Conservation (phyloP, 495 filamentous ascomycete species). For the Tuber brumale region DNA sequence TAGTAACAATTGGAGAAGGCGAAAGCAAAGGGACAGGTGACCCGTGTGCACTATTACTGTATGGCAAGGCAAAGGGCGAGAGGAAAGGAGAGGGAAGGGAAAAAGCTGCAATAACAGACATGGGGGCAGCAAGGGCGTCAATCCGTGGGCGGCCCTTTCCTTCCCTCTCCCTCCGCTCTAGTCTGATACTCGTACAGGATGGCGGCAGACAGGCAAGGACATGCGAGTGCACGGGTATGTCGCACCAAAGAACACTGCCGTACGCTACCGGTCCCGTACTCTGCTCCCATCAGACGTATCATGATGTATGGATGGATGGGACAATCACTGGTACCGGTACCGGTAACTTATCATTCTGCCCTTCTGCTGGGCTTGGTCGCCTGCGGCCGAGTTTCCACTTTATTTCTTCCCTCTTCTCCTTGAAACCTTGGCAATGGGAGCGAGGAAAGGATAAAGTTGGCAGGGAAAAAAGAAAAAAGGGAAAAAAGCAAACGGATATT, state of each 20-base stretch:
- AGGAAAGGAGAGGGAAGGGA: background rate
- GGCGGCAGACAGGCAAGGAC: constrained; percentile 15
- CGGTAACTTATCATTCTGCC: background rate
- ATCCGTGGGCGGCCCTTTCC: constrained; percentile 27
- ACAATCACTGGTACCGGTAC: background rate
- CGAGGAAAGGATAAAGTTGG: background rate
- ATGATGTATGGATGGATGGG: background rate
- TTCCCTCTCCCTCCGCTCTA: constrained; percentile 19
- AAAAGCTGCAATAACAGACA: constrained; percentile 16
- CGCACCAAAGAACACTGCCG: constrained; percentile 16
- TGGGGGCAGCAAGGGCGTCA: constrained; percentile 25
- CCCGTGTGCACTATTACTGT: background rate
- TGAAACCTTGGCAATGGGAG: constrained; percentile 26
- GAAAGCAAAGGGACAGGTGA: background rate
- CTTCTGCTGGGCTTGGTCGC: constrained; percentile 23
- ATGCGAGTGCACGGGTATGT: constrained; percentile 26
- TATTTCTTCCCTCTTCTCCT: constrained; percentile 20
- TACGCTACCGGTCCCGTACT: constrained; percentile 10
- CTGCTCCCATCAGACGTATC: constrained; percentile 27
- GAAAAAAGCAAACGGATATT: background rate
- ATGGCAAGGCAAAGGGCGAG: background rate
- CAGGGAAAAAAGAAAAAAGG: background rate
- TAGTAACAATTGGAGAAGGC: background rate
- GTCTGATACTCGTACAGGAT: constrained; percentile 6
- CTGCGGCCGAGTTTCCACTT: constrained; percentile 16